Base-by-base conservation (phyloP, 495 filamentous ascomycete species). In the Neurospora sublineolata region DNA sequence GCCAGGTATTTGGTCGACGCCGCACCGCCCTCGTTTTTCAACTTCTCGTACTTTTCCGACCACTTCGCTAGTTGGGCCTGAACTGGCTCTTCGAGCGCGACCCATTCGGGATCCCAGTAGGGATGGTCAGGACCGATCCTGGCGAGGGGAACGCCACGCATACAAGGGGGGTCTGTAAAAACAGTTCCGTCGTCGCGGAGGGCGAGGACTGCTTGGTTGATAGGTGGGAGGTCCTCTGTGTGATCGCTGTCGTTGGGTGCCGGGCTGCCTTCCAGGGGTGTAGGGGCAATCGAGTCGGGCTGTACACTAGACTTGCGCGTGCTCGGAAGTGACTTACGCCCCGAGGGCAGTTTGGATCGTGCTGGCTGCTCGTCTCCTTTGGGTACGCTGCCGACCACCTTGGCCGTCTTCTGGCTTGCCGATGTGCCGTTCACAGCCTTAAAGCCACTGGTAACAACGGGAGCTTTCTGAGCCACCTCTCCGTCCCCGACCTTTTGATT, bases 81-180 rank as follows among this genome's bases (percentile, higher is more conserved):
- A 20, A 84, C 77, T 0, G 76, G 40, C 6, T 67, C 68, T 52
- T 82, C 80, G 39, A 84, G 71, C 16, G 78, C 71, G 11, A 74
- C 71, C 84, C 84, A 86, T 42, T 82, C 77, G 0, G 75, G 71
- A 14, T 85, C 83, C 84, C 84, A 86, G 69, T 84, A 85, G 8
- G 80, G 80, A 37, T 86, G 80, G 18, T 71, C 72, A 1, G 76
- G 75, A 41, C 76, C 72, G 70, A 86, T 84, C 72, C 82, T 84
- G 39, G 75, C 81, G 10, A 85, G 73, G 2, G 84, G 84, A 16
- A 84, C 82, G 2, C 83, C 83, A 18, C 75, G 79, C 74, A 83
- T 83, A 73, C 79, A 77, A 18, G 77, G 72, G 2, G 84, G 84
- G 3, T 81, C 79, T 1, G 76, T 82, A 18, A 81, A 80, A 12